phyloP scores from a whole-genome alignment of 495 filamentous ascomycete genomes.

The Cryomyces minteri region DNA sequence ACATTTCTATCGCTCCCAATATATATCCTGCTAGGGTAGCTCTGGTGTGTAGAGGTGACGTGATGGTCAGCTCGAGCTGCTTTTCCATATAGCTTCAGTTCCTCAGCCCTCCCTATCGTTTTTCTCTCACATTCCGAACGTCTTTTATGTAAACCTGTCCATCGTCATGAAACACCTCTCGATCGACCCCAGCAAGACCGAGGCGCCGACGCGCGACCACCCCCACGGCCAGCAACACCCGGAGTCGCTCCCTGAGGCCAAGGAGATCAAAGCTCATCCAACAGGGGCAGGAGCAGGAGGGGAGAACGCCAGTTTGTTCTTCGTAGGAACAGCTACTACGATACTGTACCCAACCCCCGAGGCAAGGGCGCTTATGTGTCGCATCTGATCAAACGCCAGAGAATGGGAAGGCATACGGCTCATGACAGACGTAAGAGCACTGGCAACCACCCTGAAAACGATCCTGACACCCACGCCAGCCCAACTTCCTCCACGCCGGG shows the following conservation, averaged over 20 bases:
- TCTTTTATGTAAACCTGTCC: too few relatives aligned
- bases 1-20: too few relatives aligned
- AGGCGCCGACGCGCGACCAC: conserved; percentile 6
- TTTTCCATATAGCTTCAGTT: too few relatives aligned
- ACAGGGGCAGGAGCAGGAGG: conserved; percentile 10
- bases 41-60: too few relatives aligned
- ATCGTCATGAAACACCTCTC: conserved; percentile 9
- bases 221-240: not conserved
- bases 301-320: conserved; percentile 31
- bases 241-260: conserved; percentile 18
- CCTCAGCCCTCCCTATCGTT: too few relatives aligned
- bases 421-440: conserved; percentile 34
- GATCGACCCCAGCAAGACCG: conserved; percentile 1
- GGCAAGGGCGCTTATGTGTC: not conserved
- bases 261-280: conserved; percentile 26
- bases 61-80: too few relatives aligned
- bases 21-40: too few relatives aligned
- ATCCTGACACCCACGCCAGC: conserved; percentile 9
- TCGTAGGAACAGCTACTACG: conserved; percentile 50
- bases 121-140: too few relatives aligned
- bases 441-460: not conserved
- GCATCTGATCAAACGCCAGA: conserved; percentile 11
- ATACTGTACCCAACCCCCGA: conserved; percentile 29
- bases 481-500: conserved; percentile 53
- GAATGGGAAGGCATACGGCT: conserved; percentile 44